Conservation (phyloP, 495 filamentous ascomycete genomes). For the Immersiella caudata region DNA sequence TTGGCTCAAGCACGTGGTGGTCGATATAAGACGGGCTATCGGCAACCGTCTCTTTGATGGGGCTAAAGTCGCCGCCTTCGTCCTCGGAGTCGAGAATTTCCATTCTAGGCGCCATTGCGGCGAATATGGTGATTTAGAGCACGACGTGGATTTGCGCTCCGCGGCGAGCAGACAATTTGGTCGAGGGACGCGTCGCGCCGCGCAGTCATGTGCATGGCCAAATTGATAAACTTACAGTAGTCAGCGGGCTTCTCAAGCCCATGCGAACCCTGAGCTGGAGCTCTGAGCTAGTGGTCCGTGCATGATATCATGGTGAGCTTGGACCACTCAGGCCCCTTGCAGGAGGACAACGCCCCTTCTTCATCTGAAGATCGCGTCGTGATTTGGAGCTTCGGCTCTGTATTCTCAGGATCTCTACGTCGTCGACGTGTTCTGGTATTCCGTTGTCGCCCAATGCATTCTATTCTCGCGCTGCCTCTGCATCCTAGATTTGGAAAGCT, state of each 20-base stretch:
- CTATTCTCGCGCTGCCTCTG: neutral
- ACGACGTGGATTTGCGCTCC: neutral
- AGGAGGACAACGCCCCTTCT: slow-evolving; percentile 4
- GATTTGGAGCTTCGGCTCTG: slow-evolving; percentile 17
- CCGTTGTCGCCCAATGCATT: neutral
- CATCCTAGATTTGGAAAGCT: neutral
- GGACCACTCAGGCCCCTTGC: slow-evolving; percentile 15
- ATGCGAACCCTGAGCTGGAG: neutral
- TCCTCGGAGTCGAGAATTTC: slow-evolving; percentile 41
- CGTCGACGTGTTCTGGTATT: neutral
- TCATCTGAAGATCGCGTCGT: slow-evolving; percentile 25
- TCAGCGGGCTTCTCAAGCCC: neutral
- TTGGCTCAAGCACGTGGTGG: neutral
- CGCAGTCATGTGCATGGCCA: neutral
- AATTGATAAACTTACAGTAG: neutral
- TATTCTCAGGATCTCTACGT: neutral
- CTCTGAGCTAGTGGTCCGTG: slow-evolving; percentile 6
- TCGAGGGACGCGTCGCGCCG: neutral
- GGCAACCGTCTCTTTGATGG: slow-evolving; percentile 13
- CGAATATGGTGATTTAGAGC: neutral
- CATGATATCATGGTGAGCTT: slow-evolving; percentile 10
- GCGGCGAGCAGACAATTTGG: neutral
- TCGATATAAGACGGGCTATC: neutral
- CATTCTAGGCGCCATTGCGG: slow-evolving; percentile 26
- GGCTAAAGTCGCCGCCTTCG: slow-evolving; percentile 32